phyloP scores from a whole-genome alignment of 164 flowering plant species.

The Brasenia schreberi region DNA sequence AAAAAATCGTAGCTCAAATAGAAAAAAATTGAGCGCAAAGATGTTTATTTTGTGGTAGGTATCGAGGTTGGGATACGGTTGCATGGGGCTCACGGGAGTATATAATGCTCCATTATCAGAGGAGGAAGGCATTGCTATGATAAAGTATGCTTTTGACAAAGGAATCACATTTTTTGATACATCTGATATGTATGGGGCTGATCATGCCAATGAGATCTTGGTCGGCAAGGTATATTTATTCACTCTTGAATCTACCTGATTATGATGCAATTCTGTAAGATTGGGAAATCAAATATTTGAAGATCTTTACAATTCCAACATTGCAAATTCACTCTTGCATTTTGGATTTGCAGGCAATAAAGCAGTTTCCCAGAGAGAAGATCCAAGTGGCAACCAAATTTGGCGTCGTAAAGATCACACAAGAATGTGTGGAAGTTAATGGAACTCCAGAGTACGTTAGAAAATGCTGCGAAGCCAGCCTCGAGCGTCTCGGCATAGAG shows the following conservation, averaged over 20 bases:
- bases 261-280: too few relatives aligned
- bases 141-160: constrained; percentile 15
- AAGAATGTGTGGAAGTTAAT: constrained; percentile 5
- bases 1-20: too few relatives aligned
- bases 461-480: constrained; percentile 5
- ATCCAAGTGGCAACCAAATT: constrained; percentile 38
- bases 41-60: constrained; percentile 8
- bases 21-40: too few relatives aligned
- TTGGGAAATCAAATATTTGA: too few relatives aligned
- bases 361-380: constrained; percentile 35
- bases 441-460: constrained; percentile 16
- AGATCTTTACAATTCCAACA: neutral
- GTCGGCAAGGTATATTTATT: constrained; percentile 17
- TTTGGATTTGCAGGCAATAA: constrained; percentile 24
- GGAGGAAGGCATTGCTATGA: constrained; percentile 17
- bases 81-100: constrained; percentile 13
- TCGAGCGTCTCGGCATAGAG: constrained; percentile 5
- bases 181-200: constrained; percentile 16
- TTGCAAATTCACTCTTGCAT: constrained; percentile 1
- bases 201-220: constrained; percentile 12
- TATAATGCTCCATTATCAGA: constrained; percentile 14
- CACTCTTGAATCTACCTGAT: too few relatives aligned
- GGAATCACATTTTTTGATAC: constrained; percentile 26
- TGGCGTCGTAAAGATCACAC: constrained; percentile 13
- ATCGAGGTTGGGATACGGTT: constrained; percentile 21